A percentile compares a stretch with the other conserved stretches of the same genome.
phyloP scores from a whole-genome alignment of 306 rosid species.

The Dalbergia cochinchinensis region DNA sequence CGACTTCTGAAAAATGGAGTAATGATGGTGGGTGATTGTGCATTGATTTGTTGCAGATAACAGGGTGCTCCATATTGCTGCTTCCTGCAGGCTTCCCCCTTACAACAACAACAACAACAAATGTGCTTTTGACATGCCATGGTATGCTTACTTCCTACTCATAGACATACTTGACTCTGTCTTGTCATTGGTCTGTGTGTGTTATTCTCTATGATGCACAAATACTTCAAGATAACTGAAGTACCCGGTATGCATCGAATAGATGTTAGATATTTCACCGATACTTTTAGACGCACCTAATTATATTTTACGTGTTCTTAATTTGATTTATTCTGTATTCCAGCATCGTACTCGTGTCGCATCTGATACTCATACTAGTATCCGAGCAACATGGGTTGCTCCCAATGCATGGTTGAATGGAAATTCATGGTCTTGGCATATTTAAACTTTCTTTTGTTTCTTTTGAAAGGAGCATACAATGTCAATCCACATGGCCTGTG shows the following conservation, averaged over 20 bases:
- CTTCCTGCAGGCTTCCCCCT: conserved; percentile 62
- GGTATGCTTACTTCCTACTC: conserved; percentile 51
- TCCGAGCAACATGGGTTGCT: too few relatives aligned
- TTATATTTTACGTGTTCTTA: too few relatives aligned
- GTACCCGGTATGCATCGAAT: too few relatives aligned
- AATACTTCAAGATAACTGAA: too few relatives aligned
- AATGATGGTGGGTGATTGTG: not conserved
- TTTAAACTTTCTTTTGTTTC: not conserved
- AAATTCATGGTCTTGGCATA: conserved; percentile 24
- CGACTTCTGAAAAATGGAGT: not conserved
- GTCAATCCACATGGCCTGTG: not conserved
- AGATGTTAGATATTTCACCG: too few relatives aligned
- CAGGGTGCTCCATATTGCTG: conserved; percentile 52
- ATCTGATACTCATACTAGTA: too few relatives aligned
- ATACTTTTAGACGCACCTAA: too few relatives aligned
- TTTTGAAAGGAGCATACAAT: too few relatives aligned
- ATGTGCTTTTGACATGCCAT: conserved; percentile 57
- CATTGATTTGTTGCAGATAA: conserved; percentile 51
- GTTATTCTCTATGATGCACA: too few relatives aligned
- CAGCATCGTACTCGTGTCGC: too few relatives aligned
- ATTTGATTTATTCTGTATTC: too few relatives aligned
- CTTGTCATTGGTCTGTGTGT: not conserved
- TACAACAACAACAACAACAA: conserved; percentile 36
- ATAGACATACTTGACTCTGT: not conserved
- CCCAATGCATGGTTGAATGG: too few relatives aligned